Conservation (phyloP, 306 rosid species). For the Astragalus membranaceus region DNA sequence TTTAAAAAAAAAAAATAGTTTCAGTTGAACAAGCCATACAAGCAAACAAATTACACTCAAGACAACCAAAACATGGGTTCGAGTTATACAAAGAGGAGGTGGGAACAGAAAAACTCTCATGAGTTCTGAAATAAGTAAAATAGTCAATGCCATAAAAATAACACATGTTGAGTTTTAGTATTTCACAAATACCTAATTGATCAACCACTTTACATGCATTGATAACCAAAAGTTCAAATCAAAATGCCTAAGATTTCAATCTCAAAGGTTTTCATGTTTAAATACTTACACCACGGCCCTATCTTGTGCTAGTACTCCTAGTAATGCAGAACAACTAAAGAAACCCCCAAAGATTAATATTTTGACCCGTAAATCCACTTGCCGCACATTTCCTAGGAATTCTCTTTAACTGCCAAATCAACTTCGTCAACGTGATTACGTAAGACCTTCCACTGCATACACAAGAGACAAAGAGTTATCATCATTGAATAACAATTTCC, state of each 20-base stretch:
- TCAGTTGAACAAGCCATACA: too few species aligned
- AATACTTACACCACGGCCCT: slow-evolving; percentile 11
- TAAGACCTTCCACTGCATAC: slow-evolving; percentile 80
- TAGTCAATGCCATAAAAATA: neutral
- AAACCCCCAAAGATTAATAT: slow-evolving; percentile 1
- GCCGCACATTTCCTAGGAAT: slow-evolving; percentile 15
- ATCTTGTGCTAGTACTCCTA: neutral
- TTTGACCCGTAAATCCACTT: slow-evolving; percentile 6
- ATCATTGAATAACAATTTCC: neutral
- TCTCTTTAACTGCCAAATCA: slow-evolving; percentile 59
- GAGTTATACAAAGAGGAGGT: too few species aligned
- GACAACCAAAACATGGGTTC: too few species aligned
- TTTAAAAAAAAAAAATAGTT: too few species aligned
- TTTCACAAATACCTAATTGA: neutral
- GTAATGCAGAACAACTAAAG: neutral
- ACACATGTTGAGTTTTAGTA: neutral
- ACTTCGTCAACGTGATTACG: slow-evolving; percentile 64
- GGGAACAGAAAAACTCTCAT: too few species aligned
- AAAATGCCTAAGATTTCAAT: neutral
- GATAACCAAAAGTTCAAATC: neutral
- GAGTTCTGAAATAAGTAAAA: neutral
- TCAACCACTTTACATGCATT: slow-evolving; percentile 22
- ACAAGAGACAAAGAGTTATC: neutral
- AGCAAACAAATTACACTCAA: too few species aligned
- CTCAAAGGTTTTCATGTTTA: neutral